Base-by-base conservation (phyloP, 768 basidiomycete genomes). In the Hericium erinaceus region DNA sequence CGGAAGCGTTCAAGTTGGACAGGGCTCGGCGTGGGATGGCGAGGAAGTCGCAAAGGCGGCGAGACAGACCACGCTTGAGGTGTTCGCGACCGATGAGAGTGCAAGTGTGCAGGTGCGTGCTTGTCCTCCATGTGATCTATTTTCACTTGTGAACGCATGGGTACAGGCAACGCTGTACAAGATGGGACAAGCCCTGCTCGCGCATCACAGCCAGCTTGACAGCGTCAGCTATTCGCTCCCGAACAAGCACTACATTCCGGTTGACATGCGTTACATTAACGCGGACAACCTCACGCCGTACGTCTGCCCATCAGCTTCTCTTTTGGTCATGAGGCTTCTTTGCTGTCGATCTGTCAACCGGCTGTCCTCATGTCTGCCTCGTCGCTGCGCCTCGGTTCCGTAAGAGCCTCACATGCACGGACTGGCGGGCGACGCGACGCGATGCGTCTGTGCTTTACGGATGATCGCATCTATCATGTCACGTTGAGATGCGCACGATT, bases 201-300 rank as follows among this genome's bases (percentile, higher is more conserved):
- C 71, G 1, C 83, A 88, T 68, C 87, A 92, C 64, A 68, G 70
- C 2, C 73, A 73, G 2, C 76, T 97, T 12, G 67, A 77, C 46
- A 70, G 70, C 2, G 86, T 90, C 37, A 76, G 78, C 13, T 97
- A 95, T 71, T 70, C 73, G 46, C 77, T 97, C 2, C 95, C 95
- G 2, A 98, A 98, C 76, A 92, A 94, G 73, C 95, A 97, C 67
- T 98, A 95, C 69, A 81, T 97, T 63, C 89, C 90, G 0, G 90
- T 94, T 50, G 83, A 90, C 69, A 87, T 92, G 84, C 71, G 70
- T 55, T 90, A 89, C 59, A 72, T 87, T 48, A 82, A 81, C 2
- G 67, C 87, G 9, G 87, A 89, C 63, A 91, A 92, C 66, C 61
- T 79, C 40, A 82, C 81, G 2, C 83, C 84, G 84, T 87, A 65